A percentile compares a stretch with the other conserved stretches of the same genome.
Evolutionary conservation across 768 basidiomycete genomes (phyloP).

Genomic region (Hericium rajendrae): DNA sequence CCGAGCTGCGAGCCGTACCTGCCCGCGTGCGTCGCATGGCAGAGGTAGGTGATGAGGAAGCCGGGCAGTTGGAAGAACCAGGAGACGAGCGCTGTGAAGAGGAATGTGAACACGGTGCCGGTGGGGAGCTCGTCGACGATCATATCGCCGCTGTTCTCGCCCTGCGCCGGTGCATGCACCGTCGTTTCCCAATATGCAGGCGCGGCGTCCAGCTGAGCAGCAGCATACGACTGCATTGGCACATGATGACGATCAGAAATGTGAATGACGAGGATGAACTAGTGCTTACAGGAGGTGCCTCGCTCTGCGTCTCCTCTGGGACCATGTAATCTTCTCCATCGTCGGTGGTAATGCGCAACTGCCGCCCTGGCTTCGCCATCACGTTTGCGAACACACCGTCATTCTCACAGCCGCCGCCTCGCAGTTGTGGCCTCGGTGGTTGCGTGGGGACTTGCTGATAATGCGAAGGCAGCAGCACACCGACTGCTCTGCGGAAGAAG

Average conservation of each 20-base stretch:
- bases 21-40: constrained; percentile 86
- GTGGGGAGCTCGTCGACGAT: constrained; percentile 89
- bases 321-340: constrained; percentile 52
- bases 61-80: constrained; percentile 97
- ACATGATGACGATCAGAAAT: background rate
- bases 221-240: constrained; percentile 60
- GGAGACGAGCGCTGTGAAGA: constrained; percentile 73
- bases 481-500: constrained; percentile 49
- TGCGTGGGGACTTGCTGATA: constrained; percentile 44
- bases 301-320: constrained; percentile 76
- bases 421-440: constrained; percentile 16
- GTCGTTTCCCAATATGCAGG: constrained; percentile 98
- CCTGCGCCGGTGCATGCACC: constrained; percentile 63
- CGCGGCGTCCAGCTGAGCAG: constrained; percentile 82
- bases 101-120: constrained; percentile 65
- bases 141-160: constrained; percentile 50
- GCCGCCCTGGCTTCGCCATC: constrained; percentile 67
- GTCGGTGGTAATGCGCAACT: constrained; percentile 35
- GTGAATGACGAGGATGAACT: background rate
- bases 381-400: constrained; percentile 97
- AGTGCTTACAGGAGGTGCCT: constrained; percentile 72
- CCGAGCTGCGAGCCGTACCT: constrained; percentile 92
- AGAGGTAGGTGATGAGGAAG: constrained; percentile 85
- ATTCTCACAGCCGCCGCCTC: constrained; percentile 70
- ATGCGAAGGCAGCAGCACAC: constrained; percentile 55